phyloP scores from a whole-genome alignment of 768 basidiomycete genomes.

The Leccinum ochraceum region DNA sequence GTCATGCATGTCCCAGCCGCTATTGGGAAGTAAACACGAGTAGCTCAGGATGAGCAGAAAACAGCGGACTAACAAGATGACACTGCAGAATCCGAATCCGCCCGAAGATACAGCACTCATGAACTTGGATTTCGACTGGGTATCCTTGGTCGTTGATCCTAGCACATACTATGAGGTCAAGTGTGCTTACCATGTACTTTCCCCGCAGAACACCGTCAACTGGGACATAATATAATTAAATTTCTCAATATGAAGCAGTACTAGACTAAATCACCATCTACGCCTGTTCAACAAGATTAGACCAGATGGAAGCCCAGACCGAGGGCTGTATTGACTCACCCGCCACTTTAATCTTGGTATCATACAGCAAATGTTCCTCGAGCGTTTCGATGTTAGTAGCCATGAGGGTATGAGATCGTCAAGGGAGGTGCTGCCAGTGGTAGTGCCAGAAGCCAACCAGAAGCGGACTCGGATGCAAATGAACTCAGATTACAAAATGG shows the following conservation, averaged over 20 bases:
- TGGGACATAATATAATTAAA: slow-evolving; percentile 31
- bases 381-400: slow-evolving; percentile 37
- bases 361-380: slow-evolving; percentile 56
- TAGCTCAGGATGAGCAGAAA: neutral
- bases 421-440: neutral
- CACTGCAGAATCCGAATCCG: slow-evolving; percentile 93
- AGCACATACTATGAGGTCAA: neutral
- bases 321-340: slow-evolving; percentile 48
- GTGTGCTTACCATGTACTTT: slow-evolving; percentile 77
- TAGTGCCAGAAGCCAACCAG: no score
- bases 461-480: neutral
- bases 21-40: slow-evolving; percentile 29
- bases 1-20: slow-evolving; percentile 95
- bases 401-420: slow-evolving; percentile 13
- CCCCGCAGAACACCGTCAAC: slow-evolving; percentile 94
- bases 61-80: slow-evolving; percentile 71
- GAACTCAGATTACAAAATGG: no score
- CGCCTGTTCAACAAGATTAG: slow-evolving; percentile 36
- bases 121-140: slow-evolving; percentile 89
- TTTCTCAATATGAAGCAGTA: neutral
- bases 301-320: neutral
- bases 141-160: slow-evolving; percentile 9
- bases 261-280: slow-evolving; percentile 59
- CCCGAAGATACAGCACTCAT: slow-evolving; percentile 73
- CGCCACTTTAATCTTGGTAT: slow-evolving; percentile 91